Evolutionary conservation across 2,329 filamentous ascomycete genomes (phyloP).

Genomic region (Karstenula rhodostoma): DNA sequence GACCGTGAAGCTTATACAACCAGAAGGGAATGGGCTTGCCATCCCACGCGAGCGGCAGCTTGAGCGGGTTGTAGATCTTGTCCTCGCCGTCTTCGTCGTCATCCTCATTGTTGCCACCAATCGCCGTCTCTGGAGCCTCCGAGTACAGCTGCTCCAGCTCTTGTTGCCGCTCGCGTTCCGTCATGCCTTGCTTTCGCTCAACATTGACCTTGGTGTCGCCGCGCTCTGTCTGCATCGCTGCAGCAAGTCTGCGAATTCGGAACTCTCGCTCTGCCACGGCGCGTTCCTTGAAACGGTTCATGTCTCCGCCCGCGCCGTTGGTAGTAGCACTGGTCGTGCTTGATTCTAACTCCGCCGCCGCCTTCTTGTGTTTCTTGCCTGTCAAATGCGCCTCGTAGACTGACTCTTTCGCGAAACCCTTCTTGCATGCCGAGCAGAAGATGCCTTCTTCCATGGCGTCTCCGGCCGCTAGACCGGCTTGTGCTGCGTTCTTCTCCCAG

Average conservation of each 20-base stretch:
- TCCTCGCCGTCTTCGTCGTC: conserved; percentile 74
- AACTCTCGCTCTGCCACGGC: conserved; percentile 90
- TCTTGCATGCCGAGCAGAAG: conserved; percentile 92
- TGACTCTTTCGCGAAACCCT: conserved; percentile 94
- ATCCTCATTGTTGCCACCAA: conserved; percentile 67
- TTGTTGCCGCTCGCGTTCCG: conserved; percentile 91
- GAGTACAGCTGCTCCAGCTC: conserved; percentile 88
- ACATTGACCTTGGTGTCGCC: conserved; percentile 92
- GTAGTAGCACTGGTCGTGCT: conserved; percentile 26
- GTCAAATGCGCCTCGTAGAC: conserved; percentile 89
- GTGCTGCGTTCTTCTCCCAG: conserved; percentile 68
- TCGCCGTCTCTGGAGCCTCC: conserved; percentile 59
- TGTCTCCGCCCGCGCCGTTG: conserved; percentile 30
- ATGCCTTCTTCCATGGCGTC: conserved; percentile 70
- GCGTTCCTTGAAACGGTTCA: conserved; percentile 74
- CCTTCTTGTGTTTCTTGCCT: conserved; percentile 92
- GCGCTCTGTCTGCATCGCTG: conserved; percentile 85
- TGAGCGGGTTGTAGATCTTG: conserved; percentile 95
- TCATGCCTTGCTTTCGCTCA: conserved; percentile 97
- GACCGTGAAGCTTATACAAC: conserved; percentile 95
- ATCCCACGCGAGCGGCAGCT: conserved; percentile 95
- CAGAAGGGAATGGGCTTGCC: conserved; percentile 99
- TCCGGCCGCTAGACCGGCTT: conserved; percentile 54
- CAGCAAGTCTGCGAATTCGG: conserved; percentile 79
- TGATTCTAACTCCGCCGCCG: conserved; percentile 66